A percentile compares a stretch with the other conserved stretches of the same genome.
phyloP scores from a whole-genome alignment of 2,329 filamentous ascomycete species.

The Aspergillus brasiliensis region DNA sequence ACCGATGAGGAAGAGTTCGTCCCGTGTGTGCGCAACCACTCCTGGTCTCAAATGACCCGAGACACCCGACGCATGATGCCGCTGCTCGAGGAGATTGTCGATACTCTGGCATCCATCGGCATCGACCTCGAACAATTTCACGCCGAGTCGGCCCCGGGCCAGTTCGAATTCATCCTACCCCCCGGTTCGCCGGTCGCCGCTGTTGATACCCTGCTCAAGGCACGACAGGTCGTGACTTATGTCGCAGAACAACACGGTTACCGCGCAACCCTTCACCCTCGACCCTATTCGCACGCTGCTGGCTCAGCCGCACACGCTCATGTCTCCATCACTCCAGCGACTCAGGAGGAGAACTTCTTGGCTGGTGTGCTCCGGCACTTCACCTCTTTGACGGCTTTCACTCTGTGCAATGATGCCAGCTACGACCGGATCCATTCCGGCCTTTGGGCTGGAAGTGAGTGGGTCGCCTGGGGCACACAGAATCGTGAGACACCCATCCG shows the following conservation, averaged over 20 bases:
- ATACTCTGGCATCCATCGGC: constrained; percentile 60
- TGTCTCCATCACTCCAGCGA: constrained; percentile 56
- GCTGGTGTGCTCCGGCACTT: constrained; percentile 70
- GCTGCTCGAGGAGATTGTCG: constrained; percentile 67
- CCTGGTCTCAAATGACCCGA: constrained; percentile 68
- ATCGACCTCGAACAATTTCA: constrained; percentile 74
- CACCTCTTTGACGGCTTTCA: constrained; percentile 67
- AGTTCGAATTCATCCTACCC: constrained; percentile 76
- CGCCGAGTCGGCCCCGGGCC: constrained; percentile 70
- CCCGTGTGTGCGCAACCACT: constrained; percentile 64
- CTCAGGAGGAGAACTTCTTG: constrained; percentile 65
- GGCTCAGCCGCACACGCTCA: constrained; percentile 72
- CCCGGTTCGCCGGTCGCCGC: constrained; percentile 65
- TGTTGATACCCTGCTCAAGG: constrained; percentile 70
- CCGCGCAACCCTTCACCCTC: constrained; percentile 72
- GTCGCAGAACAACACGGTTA: constrained; percentile 65
- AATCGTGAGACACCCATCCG: constrained; percentile 76
- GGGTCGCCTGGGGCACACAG: constrained; percentile 78
- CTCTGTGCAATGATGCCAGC: constrained; percentile 65
- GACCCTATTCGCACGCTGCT: constrained; percentile 57
- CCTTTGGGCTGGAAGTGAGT: constrained; percentile 76
- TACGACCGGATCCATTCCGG: constrained; percentile 70
- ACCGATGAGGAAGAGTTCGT: constrained; percentile 34
- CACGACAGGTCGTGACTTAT: constrained; percentile 68
- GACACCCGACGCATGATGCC: constrained; percentile 60